A percentile compares a stretch with the other conserved stretches of the same genome.
Conservation (phyloP, 148 eudicot species). For the Fagopyrum esculentum region DNA sequence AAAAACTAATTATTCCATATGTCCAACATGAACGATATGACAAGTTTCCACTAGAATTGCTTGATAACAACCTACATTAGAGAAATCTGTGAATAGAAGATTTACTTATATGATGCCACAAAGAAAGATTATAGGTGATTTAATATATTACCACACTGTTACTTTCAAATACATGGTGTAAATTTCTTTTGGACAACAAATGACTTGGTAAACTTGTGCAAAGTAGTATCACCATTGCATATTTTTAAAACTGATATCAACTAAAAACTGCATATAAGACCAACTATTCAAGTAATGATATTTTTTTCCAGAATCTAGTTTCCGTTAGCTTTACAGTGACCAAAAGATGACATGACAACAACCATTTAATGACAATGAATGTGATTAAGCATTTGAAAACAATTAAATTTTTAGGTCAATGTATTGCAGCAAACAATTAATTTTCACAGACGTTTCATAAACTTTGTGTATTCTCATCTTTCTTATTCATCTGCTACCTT, state of each 20-base stretch:
- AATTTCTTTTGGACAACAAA: neutral
- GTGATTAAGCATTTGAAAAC: neutral
- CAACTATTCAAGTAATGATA: neutral
- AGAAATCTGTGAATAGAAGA: conserved; percentile 12
- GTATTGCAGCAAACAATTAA: neutral
- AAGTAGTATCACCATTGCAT: neutral
- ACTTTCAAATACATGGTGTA: too few relatives aligned
- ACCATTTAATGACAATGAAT: neutral
- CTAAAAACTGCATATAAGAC: neutral
- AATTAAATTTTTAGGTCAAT: neutral
- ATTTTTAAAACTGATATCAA: neutral
- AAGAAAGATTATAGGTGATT: neutral
- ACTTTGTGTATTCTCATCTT: neutral
- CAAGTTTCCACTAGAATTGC: neutral
- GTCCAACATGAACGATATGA: neutral
- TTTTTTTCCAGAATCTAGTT: neutral
- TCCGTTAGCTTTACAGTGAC: neutral
- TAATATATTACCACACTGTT: neutral
- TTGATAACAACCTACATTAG: conserved; percentile 74
- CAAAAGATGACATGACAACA: neutral
- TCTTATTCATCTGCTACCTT: too few relatives aligned
- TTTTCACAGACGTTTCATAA: neutral
- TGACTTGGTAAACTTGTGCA: neutral
- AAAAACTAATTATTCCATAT: neutral
- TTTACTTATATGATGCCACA: neutral